Percentiles rank a stretch among this genome's conserved stretches.
phyloP scores from a whole-genome alignment of 306 rosid species.

The Pachyrhizus erosus region DNA sequence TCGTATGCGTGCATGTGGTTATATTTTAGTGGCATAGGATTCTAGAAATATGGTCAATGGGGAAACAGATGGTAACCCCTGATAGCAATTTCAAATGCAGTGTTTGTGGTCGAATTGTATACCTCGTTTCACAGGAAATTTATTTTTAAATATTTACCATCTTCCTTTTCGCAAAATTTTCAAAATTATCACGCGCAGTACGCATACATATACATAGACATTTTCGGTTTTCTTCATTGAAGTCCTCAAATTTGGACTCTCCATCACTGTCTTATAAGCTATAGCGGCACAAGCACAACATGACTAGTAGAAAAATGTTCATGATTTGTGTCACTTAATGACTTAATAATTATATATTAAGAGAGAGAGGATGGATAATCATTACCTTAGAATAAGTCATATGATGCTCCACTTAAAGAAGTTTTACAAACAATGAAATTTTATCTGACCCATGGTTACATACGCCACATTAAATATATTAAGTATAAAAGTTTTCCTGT shows the following conservation, averaged over 20 bases:
- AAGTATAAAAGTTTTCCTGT: too few relatives aligned
- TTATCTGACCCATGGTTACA: too few relatives aligned
- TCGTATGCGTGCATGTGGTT: constrained; percentile 31
- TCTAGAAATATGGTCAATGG: constrained; percentile 25
- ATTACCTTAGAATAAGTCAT: too few relatives aligned
- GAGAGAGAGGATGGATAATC: too few relatives aligned
- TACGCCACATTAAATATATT: too few relatives aligned
- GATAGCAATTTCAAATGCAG: constrained; percentile 11
- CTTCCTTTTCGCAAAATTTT: background rate
- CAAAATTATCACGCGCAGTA: constrained; percentile 30
- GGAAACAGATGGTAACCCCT: constrained; percentile 20
- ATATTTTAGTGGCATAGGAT: constrained; percentile 22
- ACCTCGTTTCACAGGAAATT: background rate
- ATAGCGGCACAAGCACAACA: background rate
- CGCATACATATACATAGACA: background rate
- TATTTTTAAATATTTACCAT: background rate
- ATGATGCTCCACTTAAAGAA: too few relatives aligned
- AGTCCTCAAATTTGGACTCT: constrained; percentile 28
- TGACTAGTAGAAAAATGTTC: background rate
- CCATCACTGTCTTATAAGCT: background rate
- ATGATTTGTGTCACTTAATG: background rate
- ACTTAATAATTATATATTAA: too few relatives aligned
- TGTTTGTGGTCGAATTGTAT: constrained; percentile 25
- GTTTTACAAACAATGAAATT: too few relatives aligned
- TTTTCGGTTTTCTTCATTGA: constrained; percentile 10